phyloP scores from a whole-genome alignment of 139 green algal species.

The Chlamydomonas schloesseri region DNA sequence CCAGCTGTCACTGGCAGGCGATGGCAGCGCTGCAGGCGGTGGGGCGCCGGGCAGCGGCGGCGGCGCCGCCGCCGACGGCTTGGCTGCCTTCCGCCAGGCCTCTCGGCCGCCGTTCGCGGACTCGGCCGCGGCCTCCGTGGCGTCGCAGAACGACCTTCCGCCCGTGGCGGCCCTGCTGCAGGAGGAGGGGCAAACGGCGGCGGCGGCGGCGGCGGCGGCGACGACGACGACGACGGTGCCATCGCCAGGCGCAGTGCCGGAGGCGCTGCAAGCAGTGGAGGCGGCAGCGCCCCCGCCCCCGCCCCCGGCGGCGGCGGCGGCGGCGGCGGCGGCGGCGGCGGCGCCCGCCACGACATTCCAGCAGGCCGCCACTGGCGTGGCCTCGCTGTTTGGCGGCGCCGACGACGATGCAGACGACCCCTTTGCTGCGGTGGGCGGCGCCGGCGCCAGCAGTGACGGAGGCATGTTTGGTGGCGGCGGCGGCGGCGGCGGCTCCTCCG shows the following conservation, averaged over 20 bases:
- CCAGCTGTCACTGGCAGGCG: no score
- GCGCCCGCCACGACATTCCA: not conserved
- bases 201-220: not conserved
- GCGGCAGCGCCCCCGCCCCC: no score
- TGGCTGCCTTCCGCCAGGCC: conserved; percentile 5
- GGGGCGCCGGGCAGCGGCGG: no score
- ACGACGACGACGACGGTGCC: no score
- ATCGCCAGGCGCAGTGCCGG: no score
- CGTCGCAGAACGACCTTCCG: not conserved
- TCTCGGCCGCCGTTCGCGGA: conserved; percentile 2
- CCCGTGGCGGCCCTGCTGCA: not conserved
- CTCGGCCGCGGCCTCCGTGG: not conserved
- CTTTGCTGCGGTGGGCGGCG: not conserved
- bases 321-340: not conserved
- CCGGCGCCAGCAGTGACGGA: not conserved
- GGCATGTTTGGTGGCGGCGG: not conserved
- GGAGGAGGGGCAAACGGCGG: not conserved
- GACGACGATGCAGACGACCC: not conserved
- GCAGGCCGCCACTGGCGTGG: not conserved
- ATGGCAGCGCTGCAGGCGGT: not conserved
- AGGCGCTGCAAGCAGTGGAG: not conserved
- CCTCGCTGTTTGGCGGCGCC: conserved; percentile 20
- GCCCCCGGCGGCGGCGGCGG: not conserved
- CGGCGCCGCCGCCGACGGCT: not conserved
- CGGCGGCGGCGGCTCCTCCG: not conserved